Evolutionary conservation across 495 filamentous ascomycete species (phyloP), one percentile per base, ranked within the genome.

Genomic region (Trichoderma erinaceum): DNA sequence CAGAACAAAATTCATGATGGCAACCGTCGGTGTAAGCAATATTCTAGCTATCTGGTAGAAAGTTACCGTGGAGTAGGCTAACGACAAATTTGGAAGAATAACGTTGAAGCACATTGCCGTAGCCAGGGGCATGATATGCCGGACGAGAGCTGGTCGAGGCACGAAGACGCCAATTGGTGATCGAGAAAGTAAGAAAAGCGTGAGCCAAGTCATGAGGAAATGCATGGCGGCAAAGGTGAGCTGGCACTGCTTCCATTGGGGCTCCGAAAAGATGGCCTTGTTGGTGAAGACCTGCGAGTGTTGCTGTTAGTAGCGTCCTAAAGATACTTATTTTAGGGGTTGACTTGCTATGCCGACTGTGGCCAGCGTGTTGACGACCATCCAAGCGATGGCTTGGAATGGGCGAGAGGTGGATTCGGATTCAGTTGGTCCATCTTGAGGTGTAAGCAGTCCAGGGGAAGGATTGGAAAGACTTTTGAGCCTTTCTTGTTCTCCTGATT

Each of bases 1-100:
- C 58, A 92, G 82, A 41, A 87, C 71, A 70, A 82, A 87, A 73
- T 91, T 90, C 77, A 90, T 85, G 12, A 84, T 70, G 10, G 88
- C 89, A 6, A 90, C 88, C 41, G 81, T 83, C 4, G 89, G 89
- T 10, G 89, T 91, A 29, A 92, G 83, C 41, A 91, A 80, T 66
- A 92, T 87, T 25, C 89, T 85, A 21, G 87, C 88, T 66, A 91
- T 83, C 71, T 92, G 89, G 73, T 92, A 91, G 73, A 91, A 91
- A 67, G 88, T 89, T 35, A 92, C 85, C 58, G 86, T 84, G 23
- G 88, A 90, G 72, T 86, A 87, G 66, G 89, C 87, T 11, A 92
- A 80, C 5, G 88, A 90, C 12, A 90, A 78, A 73, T 92, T 92
- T 35, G 87, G 88, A n/a, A 91, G 80, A 71, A 92, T 86, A 68